Evolutionary conservation across 1,139 yeast genomes (phyloP), one percentile per base, ranked within the genome.

Genomic region (Suhomyces guaymorum): DNA sequence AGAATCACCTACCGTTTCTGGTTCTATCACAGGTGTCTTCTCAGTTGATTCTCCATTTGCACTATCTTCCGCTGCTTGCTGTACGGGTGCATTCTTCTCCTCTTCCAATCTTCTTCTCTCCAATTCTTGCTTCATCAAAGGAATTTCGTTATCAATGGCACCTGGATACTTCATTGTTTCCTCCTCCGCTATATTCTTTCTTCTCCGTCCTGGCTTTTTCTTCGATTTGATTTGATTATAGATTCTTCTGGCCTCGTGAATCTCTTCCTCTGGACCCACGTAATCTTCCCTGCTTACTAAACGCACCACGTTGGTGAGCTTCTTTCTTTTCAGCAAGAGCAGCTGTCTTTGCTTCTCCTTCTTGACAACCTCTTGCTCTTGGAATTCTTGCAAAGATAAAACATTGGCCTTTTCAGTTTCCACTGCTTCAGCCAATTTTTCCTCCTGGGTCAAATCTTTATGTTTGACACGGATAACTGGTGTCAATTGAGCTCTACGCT

Each of bases 281-380:
- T 42, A 61, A 3, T 61, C 51, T 33, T 68, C 73, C 28, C 57
- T 51, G 33, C 82, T 73, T 7, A 62, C 54, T 28, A 73, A 63
- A 32, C 87, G 63, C 11, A 86, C 53, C 6, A 81, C 77, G 38
- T 82, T 72, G 1, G 63, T 66, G 45, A 86, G 61, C 43, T 76
- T 80, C 21, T 68, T 66, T 41, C 90, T 74, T 47, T 73, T 77
- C 54, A 84, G 82, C 41, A 78, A 69, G 57, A 86, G 75, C 42
- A 85, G 65, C 26, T 83, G 88, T 39, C 90, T 66, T 52, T 90
- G 90, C 36, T 75, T 75, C 55, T 82, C 82, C 56, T 87, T 88
- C 52, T 87, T 83, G 29, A 80, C 82, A 28, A 84, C 70, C 56
- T 92, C 98, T 55, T 87, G 92, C 49, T 90, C 94, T 49, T 82